A percentile compares a stretch with the other conserved stretches of the same genome.
Evolutionary conservation across 257 asterid species (phyloP).

Genomic region (Rubia yunnanensis): DNA sequence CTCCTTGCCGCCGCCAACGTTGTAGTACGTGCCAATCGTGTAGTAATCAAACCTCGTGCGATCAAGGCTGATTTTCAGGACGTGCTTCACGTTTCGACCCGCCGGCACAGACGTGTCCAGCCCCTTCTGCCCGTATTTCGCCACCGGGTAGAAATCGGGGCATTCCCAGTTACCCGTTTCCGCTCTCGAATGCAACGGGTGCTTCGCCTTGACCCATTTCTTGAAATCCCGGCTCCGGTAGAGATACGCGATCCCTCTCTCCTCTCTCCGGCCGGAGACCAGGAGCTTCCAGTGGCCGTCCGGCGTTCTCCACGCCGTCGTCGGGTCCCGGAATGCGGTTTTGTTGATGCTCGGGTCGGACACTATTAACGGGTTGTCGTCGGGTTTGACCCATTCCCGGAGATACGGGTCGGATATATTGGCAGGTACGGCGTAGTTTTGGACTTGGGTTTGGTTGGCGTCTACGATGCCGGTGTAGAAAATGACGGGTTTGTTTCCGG

Average conservation of each 20-base stretch:
- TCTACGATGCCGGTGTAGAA: constrained; percentile 67
- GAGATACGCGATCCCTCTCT: constrained; percentile 35
- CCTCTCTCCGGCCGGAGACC: constrained; percentile 28
- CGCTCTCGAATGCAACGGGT: constrained; percentile 29
- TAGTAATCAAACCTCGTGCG: constrained; percentile 52
- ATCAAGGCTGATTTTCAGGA: constrained; percentile 58
- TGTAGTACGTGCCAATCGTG: constrained; percentile 38
- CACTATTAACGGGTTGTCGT: constrained; percentile 52
- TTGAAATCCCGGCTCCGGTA: constrained; percentile 53
- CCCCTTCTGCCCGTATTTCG: constrained; percentile 23
- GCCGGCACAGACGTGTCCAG: constrained; percentile 40
- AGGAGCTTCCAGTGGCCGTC: constrained; percentile 54
- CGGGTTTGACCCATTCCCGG: constrained; percentile 54
- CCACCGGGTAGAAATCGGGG: constrained; percentile 63
- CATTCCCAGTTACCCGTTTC: constrained; percentile 74
- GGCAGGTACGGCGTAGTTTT: constrained; percentile 71
- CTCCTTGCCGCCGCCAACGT: constrained; percentile 15
- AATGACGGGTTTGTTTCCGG: constrained; percentile 57
- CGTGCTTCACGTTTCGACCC: constrained; percentile 39
- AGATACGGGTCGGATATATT: constrained; percentile 57
- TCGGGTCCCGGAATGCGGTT: constrained; percentile 68
- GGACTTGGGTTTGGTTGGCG: constrained; percentile 44
- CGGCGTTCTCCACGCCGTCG: constrained; percentile 60
- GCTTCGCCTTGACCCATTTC: constrained; percentile 45
- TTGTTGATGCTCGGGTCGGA: constrained; percentile 31